Conservation (phyloP, 495 filamentous ascomycete species). For the Penicillium desertorum region DNA sequence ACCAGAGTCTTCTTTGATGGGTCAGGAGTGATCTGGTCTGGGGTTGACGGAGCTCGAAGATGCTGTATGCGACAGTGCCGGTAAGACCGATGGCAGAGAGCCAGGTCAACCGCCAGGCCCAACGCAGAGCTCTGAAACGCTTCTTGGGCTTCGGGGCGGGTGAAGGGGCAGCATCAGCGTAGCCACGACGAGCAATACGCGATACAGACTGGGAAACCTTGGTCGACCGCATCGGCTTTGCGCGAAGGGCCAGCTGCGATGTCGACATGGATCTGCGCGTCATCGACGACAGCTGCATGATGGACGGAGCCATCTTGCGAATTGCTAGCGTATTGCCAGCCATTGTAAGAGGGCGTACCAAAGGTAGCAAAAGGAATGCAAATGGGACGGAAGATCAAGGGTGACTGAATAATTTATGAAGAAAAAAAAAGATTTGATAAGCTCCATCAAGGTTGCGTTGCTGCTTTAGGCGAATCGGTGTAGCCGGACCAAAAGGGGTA, state of each 20-base stretch:
- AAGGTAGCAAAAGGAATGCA: conserved; percentile 17
- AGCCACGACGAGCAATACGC: conserved; percentile 40
- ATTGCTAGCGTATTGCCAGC: conserved; percentile 45
- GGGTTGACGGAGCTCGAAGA: conserved; percentile 81
- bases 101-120: conserved; percentile 76
- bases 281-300: conserved; percentile 42
- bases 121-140: conserved; percentile 55
- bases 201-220: conserved; percentile 29
- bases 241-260: conserved; percentile 22
- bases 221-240: conserved; percentile 29
- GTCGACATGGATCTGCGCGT: conserved; percentile 45
- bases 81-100: conserved; percentile 65
- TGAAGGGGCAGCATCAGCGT: conserved; percentile 42
- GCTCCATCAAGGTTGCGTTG: conserved; percentile 21
- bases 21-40: conserved; percentile 76
- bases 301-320: conserved; percentile 38
- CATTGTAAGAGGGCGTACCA: conserved; percentile 32
- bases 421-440: conserved; percentile 30
- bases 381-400: conserved; percentile 15
- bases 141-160: conserved; percentile 47
- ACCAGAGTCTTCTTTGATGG: conserved; percentile 95
- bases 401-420: conserved; percentile 13
- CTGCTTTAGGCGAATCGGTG: conserved; percentile 51
- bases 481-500: conserved; percentile 20
- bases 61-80: conserved; percentile 71